These are phyloP conservation scores for Canavalia gladiata DNA, from an alignment of 306 rosid species.

Conservation along the genomic window DNA sequence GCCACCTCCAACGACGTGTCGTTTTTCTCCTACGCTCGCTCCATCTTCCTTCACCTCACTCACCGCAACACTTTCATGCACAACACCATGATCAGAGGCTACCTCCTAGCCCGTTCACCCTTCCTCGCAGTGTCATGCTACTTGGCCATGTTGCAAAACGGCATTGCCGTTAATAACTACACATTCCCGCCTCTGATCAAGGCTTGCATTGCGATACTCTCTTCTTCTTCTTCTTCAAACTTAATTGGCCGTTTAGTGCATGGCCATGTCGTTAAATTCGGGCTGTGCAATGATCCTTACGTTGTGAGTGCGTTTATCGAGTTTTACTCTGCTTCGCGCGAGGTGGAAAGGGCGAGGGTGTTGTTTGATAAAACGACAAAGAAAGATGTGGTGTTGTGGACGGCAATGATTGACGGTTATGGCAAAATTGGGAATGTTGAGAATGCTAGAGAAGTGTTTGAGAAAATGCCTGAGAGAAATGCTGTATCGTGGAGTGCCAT, in stretches of 20 bases:
- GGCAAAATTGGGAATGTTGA: slow-evolving; percentile 74
- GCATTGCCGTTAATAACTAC: slow-evolving; percentile 69
- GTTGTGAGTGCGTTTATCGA: slow-evolving; percentile 65
- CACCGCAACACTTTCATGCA: slow-evolving; percentile 72
- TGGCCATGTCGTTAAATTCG: slow-evolving; percentile 68
- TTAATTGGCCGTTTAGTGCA: slow-evolving; percentile 65
- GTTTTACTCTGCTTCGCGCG: slow-evolving; percentile 56
- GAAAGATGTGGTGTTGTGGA: slow-evolving; percentile 88
- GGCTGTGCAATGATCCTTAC: slow-evolving; percentile 65
- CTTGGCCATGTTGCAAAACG: slow-evolving; percentile 61
- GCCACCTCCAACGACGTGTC: slow-evolving; percentile 55
- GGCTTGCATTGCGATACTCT: slow-evolving; percentile 58
- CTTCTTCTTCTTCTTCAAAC: slow-evolving; percentile 33
- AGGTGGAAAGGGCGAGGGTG: slow-evolving; percentile 55
- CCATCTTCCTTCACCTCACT: slow-evolving; percentile 61
- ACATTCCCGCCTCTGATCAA: slow-evolving; percentile 86
- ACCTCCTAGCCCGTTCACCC: slow-evolving; percentile 53
- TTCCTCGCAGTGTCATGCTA: slow-evolving; percentile 61
- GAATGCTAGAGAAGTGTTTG: slow-evolving; percentile 73
- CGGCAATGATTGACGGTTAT: slow-evolving; percentile 80
- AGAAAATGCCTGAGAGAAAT: slow-evolving; percentile 79
- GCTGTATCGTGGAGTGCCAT: slow-evolving; percentile 64
- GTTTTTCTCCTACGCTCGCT: slow-evolving; percentile 64
- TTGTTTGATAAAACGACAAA: slow-evolving; percentile 59
- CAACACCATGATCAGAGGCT: slow-evolving; percentile 80